Conservation (phyloP, 164 flowering plant genomes). For the Malania oleifera region DNA sequence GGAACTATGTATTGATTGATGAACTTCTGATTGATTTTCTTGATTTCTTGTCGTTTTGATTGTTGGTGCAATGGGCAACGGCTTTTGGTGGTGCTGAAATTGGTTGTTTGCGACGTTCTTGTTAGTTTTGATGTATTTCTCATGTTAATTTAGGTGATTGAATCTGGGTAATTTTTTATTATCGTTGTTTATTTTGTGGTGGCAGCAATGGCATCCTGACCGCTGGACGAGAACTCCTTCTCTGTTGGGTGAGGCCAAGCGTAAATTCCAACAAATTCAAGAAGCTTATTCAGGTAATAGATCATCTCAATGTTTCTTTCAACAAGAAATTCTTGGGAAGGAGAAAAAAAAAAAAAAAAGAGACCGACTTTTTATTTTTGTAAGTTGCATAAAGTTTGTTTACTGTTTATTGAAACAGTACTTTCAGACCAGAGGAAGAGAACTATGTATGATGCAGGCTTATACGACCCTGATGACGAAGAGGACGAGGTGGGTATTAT, state of each 20-base stretch:
- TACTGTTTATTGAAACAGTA: constrained; percentile 29
- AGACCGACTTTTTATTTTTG: background rate
- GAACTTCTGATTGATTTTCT: background rate
- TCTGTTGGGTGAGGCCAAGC: constrained; percentile 55
- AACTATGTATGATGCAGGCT: constrained; percentile 63
- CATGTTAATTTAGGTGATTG: too few relatives aligned
- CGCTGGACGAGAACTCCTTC: constrained; percentile 53
- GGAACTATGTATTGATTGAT: too few relatives aligned
- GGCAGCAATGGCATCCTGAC: constrained; percentile 95
- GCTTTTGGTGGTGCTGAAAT: too few relatives aligned
- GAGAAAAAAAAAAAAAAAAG: too few relatives aligned
- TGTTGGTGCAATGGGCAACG: too few relatives aligned
- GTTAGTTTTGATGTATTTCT: too few relatives aligned
- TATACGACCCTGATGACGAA: constrained; percentile 54
- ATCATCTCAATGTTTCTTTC: background rate
- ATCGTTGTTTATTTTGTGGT: constrained; percentile 2
- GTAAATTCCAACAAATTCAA: constrained; percentile 78
- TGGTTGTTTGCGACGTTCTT: too few relatives aligned
- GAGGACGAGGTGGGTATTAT: constrained; percentile 45
- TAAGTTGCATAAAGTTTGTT: too few relatives aligned
- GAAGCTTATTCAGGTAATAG: constrained; percentile 76
- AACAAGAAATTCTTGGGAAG: too few relatives aligned
- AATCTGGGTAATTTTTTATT: background rate
- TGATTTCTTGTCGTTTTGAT: background rate
- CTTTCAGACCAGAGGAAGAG: constrained; percentile 67